Evolutionary conservation across 371 early-diverging fungal species (phyloP), one percentile per base, ranked within the genome.

Genomic region (Blyttiomyces sp.): DNA sequence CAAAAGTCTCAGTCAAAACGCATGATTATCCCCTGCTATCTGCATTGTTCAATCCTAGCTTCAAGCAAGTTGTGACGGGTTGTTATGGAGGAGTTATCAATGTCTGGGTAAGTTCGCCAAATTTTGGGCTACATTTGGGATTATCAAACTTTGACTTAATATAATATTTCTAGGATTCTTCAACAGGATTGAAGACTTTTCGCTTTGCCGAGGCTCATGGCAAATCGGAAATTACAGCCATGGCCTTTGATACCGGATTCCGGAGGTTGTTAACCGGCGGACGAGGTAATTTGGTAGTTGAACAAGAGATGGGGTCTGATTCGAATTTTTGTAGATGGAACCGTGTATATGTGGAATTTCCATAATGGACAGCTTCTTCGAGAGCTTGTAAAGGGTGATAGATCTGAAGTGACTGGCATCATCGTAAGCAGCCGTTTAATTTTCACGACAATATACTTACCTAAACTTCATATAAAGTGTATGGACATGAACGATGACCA

Each of bases 311-410:
- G 2, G 54, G 23, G 16, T 39, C 1, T 27, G 9, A 11, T 13
- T 7, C 7, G 42, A 16, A n/a, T 30, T 17, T 39, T 39, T 33
- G 3, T 58, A 75, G 77, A 81, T 49, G 81, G 81, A 19, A 74
- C 69, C 3, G 73, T 81, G 5, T 53, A 56, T 7, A 60, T 72
- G n/a, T 81, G 75, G 75, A 81, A 81, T 49, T 76, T 72, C 62
- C 76, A 77, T 63, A 81, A 81, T 50, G 81, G 81, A 0, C 73
- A 76, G 63, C 58, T 62, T 6, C 57, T 81, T n/a, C 73, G 77
- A 27, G 75, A 74, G 43, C 56, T 80, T 1, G 49, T 76, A 3
- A 80, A 76, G 52, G 54, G 49, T 0, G 76, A 80, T 62, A 31
- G 51, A 23, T 39, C 71, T 26, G 80, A 80, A 68, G 76, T 80